phyloP scores from a whole-genome alignment of 129 eudicot species.

The Helianthus tuberosus region DNA sequence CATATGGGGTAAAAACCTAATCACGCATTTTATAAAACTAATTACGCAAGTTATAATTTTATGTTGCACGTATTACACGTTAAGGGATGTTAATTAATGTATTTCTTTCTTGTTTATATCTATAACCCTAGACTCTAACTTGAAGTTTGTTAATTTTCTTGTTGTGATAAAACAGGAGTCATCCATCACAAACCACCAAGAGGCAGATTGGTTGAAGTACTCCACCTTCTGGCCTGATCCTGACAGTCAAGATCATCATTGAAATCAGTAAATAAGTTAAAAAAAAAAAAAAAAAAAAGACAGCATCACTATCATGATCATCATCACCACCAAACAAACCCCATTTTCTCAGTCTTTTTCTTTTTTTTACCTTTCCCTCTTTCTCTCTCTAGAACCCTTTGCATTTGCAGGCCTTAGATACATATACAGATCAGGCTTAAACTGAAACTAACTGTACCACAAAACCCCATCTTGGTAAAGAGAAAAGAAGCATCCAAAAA shows the following conservation, averaged over 20 bases:
- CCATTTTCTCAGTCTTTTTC: constrained; percentile 31
- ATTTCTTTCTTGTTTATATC: constrained; percentile 3
- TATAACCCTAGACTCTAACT: constrained; percentile 29
- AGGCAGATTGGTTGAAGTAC: constrained; percentile 98
- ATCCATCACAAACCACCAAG: constrained; percentile 72
- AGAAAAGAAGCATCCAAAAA: constrained; percentile 37
- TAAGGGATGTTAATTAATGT: too few species aligned
- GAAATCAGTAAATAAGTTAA: constrained; percentile 33
- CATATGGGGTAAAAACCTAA: too few species aligned
- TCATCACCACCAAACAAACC: constrained; percentile 37
- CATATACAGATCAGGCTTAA: constrained; percentile 50
- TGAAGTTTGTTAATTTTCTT: background rate
- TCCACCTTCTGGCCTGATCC: constrained; percentile 97
- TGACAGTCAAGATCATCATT: constrained; percentile 80
- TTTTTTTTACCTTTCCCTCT: constrained; percentile 9
- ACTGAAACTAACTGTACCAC: constrained; percentile 49
- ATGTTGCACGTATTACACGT: too few species aligned
- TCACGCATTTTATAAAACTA: too few species aligned
- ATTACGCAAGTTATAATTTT: too few species aligned
- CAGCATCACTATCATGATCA: constrained; percentile 40
- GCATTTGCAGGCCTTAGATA: constrained; percentile 38
- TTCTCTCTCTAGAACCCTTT: constrained; percentile 26
- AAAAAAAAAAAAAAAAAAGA: background rate
- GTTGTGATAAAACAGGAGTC: constrained; percentile 61
- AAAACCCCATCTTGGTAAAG: constrained; percentile 63